Conservation (phyloP, 257 asterid species). For the Solanum peruvianum region DNA sequence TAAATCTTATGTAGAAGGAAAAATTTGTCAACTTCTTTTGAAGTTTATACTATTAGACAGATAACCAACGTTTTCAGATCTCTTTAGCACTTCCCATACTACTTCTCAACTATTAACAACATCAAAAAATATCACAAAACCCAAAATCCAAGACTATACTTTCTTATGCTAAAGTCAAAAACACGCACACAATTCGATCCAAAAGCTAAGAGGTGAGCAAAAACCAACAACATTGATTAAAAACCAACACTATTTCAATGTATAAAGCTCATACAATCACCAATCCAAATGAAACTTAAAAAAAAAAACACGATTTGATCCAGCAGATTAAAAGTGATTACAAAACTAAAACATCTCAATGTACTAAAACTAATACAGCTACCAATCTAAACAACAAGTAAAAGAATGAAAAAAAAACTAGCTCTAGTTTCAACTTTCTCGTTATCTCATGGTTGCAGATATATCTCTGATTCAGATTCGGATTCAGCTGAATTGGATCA, state of each 20-base stretch:
- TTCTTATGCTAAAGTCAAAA: not conserved
- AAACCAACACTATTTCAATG: not conserved
- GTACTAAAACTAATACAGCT: not conserved
- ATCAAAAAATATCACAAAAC: not conserved
- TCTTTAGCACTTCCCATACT: not conserved
- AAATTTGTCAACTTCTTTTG: not conserved
- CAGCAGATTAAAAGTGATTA: not conserved
- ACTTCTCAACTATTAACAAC: not conserved
- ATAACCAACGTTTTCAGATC: not conserved
- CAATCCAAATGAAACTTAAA: not conserved
- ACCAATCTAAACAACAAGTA: not conserved
- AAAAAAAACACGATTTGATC: not conserved
- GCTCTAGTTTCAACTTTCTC: not conserved
- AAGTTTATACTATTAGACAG: not conserved
- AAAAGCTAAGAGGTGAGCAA: not conserved
- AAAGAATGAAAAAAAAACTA: not conserved
- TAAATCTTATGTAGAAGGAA: not conserved
- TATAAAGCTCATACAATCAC: not conserved
- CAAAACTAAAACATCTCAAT: not conserved
- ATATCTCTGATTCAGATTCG: not conserved
- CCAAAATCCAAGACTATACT: not conserved
- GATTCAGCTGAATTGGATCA: slow-evolving; percentile 1
- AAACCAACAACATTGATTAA: not conserved
- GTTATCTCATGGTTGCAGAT: not conserved
- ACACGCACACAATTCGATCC: not conserved